Base-by-base conservation (phyloP, 2,329 filamentous ascomycete genomes). In the Curvularia spicifera region DNA sequence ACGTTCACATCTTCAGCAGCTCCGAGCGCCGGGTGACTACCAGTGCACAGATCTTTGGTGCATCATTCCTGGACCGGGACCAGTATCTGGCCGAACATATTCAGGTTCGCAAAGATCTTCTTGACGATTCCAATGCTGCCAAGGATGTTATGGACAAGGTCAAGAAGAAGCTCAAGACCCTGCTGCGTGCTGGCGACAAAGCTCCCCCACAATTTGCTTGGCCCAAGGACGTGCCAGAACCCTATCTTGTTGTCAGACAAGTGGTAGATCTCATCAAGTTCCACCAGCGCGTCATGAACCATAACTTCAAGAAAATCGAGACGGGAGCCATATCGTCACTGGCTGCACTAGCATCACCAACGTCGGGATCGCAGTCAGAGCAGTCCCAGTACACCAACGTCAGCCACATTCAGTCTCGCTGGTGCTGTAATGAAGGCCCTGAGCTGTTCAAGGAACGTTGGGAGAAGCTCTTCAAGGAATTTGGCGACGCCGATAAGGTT, bases 71-170 rank as follows among this genome's bases (percentile, higher is more conserved):
- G 43, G 90, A 92, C 50, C 87, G 91, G 71, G 92, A 96, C 74
- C 91, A 97, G 53, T 82, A 97, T 15, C 87, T 90, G 0, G 87
- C 91, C 24, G 91, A 96, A 69, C 92, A 91, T 64, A 96, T 99
- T 63, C 90, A 88, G 33, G 89, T 98, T 56, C 89, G 95, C 52
- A 99, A 99, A 75, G 93, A 98, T 77, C 84, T 99, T 6, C 81
- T 99, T 3, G 95, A 99, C 75, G 95, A 99, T 74, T 98, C 93
- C 0, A 99, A 99, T 76, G 95, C 95, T 4, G 95, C 95, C 57
- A 99, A 99, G 76, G 95, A 99, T 75, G 93, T 97, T 72, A 99
- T 97, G 91, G 96, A 99, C 79, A 97, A 97, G 78, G 95, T 99
- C 55, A 99, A 99, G 84, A 99, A 99, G 85, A 97, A 96, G 86